Base-by-base conservation (phyloP, 2,329 filamentous ascomycete species). In the Pleomassaria siparia region DNA sequence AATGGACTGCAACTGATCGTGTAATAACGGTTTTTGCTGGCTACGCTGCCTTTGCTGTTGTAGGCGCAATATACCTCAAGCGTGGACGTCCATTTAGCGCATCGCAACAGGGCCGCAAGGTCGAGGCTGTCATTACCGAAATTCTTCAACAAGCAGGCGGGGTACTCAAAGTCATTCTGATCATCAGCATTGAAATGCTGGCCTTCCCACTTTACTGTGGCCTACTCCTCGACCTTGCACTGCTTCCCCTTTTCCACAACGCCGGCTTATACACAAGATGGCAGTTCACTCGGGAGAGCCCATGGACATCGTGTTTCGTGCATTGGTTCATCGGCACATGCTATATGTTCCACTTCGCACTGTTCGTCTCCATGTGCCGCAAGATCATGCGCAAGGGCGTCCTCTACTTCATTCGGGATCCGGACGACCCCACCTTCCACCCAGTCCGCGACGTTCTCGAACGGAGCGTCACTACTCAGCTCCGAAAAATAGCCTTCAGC, bases 271-370 rank as follows among this genome's bases (percentile, higher is more conserved):
- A 81, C 54, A 90, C 89, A 7, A 84, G 94, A 18, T 74, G 95
- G 43, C 75, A 84, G 3, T 99, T 96, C 63, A 89, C 89, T 2
- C 76, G 83, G 45, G 79, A 84, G 51, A 90, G 87, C 51, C 94
- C 94, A 0, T 80, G 92, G 56, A 96, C 91, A 0, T 96, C 92
- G 12, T 83, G 95, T 12, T 99, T 99, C 68, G 88, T 97, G 43
- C 94, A 99, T 70, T 99, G 94, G 94, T 99, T 99, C 65, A 87
- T 96, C 47, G 94, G 94, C 40, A 99, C 94, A 3, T 95, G 91
- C 54, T 99, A 99, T 72, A 99, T 99, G 95, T 99, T 99, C 74
- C 94, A 99, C 69, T 99, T 99, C 68, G 94, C 94, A 4, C 81
- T 99, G 2, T 99, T 99, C 67, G 94, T 99, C 15, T 95, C 91